Conservation (phyloP, 2,329 filamentous ascomycete genomes). For the Colletotrichum zoysiae region DNA sequence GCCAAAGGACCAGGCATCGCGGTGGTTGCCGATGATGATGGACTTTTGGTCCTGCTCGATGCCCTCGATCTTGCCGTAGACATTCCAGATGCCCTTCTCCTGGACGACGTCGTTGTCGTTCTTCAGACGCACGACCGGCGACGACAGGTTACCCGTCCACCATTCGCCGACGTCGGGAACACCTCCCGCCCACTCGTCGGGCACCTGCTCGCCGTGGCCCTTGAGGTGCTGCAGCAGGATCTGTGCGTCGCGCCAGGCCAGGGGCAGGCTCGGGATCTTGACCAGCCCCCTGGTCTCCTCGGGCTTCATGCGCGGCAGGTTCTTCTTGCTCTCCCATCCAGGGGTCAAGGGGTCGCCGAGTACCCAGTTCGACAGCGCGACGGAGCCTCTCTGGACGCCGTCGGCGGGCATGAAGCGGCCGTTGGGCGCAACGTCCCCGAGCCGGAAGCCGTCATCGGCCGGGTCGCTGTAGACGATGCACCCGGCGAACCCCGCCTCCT, state of each 20-base stretch:
- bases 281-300: conserved; percentile 80
- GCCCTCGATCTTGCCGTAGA: conserved; percentile 87
- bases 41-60: conserved; percentile 85
- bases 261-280: conserved; percentile 88
- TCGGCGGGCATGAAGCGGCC: conserved; percentile 86
- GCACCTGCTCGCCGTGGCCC: conserved; percentile 78
- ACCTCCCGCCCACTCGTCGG: conserved; percentile 79
- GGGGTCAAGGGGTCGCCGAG: conserved; percentile 94
- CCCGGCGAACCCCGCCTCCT: conserved; percentile 85
- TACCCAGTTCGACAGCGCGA: conserved; percentile 85
- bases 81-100: conserved; percentile 90
- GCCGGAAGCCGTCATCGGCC: conserved; percentile 82
- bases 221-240: conserved; percentile 80
- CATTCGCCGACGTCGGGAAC: conserved; percentile 80
- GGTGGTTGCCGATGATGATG: conserved; percentile 92
- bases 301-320: conserved; percentile 74
- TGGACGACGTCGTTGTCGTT: conserved; percentile 89
- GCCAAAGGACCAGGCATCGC: conserved; percentile 92
- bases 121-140: conserved; percentile 82
- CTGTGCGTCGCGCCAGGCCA: conserved; percentile 91
- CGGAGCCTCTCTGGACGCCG: conserved; percentile 84
- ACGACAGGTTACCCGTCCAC: conserved; percentile 80
- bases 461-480: conserved; percentile 96
- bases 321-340: conserved; percentile 80
- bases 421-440: conserved; percentile 79